Conservation (phyloP, 805 yeast species). For the Saturnispora sekii region DNA sequence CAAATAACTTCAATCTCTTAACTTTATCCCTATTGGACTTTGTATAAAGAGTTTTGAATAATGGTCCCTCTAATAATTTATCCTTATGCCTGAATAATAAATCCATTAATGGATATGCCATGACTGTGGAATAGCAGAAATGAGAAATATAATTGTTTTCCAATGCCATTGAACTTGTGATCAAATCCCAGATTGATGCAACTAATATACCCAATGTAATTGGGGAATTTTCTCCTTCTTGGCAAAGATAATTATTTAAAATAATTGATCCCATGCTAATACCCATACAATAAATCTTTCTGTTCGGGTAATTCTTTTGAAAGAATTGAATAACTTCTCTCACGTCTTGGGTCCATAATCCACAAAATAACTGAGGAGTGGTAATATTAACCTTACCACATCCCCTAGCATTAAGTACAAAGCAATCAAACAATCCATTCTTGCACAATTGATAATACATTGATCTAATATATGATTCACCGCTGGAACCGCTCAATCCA, state of each 20-base stretch:
- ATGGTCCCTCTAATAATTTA: slow-evolving; percentile 26
- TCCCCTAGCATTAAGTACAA: slow-evolving; percentile 67
- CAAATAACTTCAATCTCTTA: slow-evolving; percentile 45
- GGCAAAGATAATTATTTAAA: slow-evolving; percentile 63
- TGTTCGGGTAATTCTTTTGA: slow-evolving; percentile 42
- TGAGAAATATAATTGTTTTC: slow-evolving; percentile 34
- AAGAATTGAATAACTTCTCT: slow-evolving; percentile 45
- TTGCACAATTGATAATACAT: slow-evolving; percentile 32
- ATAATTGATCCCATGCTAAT: slow-evolving; percentile 74
- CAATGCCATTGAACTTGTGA: slow-evolving; percentile 37
- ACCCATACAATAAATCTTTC: slow-evolving; percentile 63
- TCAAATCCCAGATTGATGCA: slow-evolving; percentile 69
- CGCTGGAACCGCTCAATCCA: slow-evolving; percentile 82
- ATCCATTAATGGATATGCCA: slow-evolving; percentile 38
- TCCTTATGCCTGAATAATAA: slow-evolving; percentile 35
- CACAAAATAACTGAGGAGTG: slow-evolving; percentile 61
- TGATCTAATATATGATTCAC: slow-evolving; percentile 64
- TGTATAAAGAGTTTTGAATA: slow-evolving; percentile 17
- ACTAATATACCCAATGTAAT: slow-evolving; percentile 50
- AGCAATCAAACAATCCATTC: slow-evolving; percentile 43
- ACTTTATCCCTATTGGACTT: slow-evolving; percentile 14
- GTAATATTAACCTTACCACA: slow-evolving; percentile 64
- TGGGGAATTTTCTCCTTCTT: slow-evolving; percentile 39
- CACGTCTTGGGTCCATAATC: slow-evolving; percentile 63
- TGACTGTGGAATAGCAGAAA: slow-evolving; percentile 38